These are phyloP conservation scores for Dalechampia spathulata DNA, from an alignment of 441 rosid genomes.

Conservation along the genomic window DNA sequence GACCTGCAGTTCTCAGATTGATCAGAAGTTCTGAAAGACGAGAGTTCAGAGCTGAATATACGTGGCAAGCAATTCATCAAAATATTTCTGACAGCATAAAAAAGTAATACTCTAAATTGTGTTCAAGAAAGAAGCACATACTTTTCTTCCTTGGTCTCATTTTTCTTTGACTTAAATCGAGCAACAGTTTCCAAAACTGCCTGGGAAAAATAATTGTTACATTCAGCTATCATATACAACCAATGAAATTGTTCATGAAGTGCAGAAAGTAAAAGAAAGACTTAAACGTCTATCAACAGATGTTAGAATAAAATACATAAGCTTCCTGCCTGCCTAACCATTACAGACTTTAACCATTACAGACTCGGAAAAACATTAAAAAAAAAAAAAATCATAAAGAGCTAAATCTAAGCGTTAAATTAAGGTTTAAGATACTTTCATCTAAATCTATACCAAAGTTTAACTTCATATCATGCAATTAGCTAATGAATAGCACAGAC, in stretches of 20 bases:
- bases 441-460: background rate
- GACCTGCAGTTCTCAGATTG: conserved; percentile 41
- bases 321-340: background rate
- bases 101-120: background rate
- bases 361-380: too few relatives aligned
- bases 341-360: too few relatives aligned
- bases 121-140: conserved; percentile 30
- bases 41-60: background rate
- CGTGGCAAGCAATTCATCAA: conserved; percentile 7
- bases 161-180: conserved; percentile 80
- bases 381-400: too few relatives aligned
- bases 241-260: background rate
- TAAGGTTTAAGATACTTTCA: background rate
- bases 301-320: background rate
- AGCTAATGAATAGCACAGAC: background rate
- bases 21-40: conserved; percentile 22
- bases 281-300: conserved; percentile 2
- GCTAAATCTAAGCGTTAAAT: background rate
- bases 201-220: conserved; percentile 39
- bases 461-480: background rate
- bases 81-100: background rate
- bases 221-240: conserved; percentile 7
- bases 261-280: background rate
- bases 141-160: conserved; percentile 92
- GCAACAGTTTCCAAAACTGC: conserved; percentile 96